Base-by-base conservation (phyloP, 345 rosid species). In the Cardiospermum halicacabum region DNA sequence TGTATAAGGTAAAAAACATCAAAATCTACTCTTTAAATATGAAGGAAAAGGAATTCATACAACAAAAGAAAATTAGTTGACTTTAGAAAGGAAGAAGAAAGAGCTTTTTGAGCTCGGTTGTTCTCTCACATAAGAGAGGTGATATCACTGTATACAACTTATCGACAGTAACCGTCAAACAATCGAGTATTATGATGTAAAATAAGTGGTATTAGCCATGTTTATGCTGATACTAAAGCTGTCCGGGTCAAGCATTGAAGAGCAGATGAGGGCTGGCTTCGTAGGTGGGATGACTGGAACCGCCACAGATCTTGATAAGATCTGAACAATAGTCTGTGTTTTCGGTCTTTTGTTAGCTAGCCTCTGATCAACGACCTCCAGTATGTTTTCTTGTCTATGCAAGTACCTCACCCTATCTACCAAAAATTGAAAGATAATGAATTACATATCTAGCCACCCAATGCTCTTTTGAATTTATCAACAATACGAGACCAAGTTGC, bases 341-440 rank as follows among this genome's bases (percentile, higher is more conserved):
- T 77, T 80, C 1, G 89, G 87, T 65, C 89, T 73, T 62, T 86
- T 75, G 11, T 18, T 32, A 0, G 62, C 68, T 15, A 84, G 57
- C 43, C 83, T 76, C 37, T 61, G 49, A 50, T 84, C 89, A 19
- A 81, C 83, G 0, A 81, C 87, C 30, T 86, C 87, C 7, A 76
- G 66, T 11, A 84, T 60, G 39, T 70, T 66, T 21, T 77, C 78
- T 60, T 83, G 82, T 1, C 80, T 71, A 32, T 83, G 78, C 18
- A 83, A 75, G 42, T 53, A 74, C 92, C 91, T 83, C 2, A 83
- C 82, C 86, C 85, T 81, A 40, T 85, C 84, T 8, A 74, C 81
- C 53, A 82, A 28, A 21, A 49, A 57, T 0, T 69, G 75, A 64
- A 78, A 80, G n/a, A n/a, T n/a, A n/a, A n/a, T n/a, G n/a, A n/a